Evolutionary conservation across 116 monocot genomes (phyloP).

Genomic region (Cymodocea nodosa): DNA sequence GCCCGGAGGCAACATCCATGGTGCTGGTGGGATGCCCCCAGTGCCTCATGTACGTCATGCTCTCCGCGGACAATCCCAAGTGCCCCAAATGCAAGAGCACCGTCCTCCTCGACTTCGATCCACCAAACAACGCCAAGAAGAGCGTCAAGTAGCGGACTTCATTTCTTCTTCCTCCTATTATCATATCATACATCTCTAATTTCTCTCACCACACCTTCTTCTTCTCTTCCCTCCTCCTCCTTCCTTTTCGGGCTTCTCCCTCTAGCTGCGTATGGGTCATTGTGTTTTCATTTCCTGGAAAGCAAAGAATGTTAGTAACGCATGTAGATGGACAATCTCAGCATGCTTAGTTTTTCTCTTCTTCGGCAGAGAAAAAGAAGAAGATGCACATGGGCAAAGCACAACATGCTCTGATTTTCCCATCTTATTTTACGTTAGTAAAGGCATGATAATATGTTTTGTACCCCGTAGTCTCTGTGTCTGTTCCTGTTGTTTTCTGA

Average conservation of each 20-base stretch:
- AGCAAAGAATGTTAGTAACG: no score
- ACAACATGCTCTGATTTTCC: slow-evolving; percentile 9
- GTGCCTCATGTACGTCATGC: slow-evolving; percentile 97
- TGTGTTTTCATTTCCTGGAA: no score
- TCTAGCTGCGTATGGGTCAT: no score
- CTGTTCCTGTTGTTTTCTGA: no score
- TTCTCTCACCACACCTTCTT: no score
- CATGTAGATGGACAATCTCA: slow-evolving; percentile 5
- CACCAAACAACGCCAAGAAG: slow-evolving; percentile 15
- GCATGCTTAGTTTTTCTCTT: slow-evolving; percentile 10
- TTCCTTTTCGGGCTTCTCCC: neutral
- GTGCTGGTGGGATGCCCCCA: slow-evolving; percentile 75
- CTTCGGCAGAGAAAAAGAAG: neutral
- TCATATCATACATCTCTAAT: neutral
- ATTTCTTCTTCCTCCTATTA: slow-evolving; percentile 1
- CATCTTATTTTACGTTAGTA: neutral
- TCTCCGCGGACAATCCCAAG: slow-evolving; percentile 68
- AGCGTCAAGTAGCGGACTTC: slow-evolving; percentile 10
- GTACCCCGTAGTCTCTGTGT: neutral
- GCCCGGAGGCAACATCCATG: slow-evolving; percentile 82
- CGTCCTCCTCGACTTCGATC: slow-evolving; percentile 70
- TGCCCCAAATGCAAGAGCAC: slow-evolving; percentile 91
- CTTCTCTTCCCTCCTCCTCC: neutral
- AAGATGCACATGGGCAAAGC: slow-evolving; percentile 5
- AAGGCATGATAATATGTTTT: neutral